Evolutionary conservation across 768 basidiomycete species (phyloP).

Genomic region (Coprinopsis sp.): DNA sequence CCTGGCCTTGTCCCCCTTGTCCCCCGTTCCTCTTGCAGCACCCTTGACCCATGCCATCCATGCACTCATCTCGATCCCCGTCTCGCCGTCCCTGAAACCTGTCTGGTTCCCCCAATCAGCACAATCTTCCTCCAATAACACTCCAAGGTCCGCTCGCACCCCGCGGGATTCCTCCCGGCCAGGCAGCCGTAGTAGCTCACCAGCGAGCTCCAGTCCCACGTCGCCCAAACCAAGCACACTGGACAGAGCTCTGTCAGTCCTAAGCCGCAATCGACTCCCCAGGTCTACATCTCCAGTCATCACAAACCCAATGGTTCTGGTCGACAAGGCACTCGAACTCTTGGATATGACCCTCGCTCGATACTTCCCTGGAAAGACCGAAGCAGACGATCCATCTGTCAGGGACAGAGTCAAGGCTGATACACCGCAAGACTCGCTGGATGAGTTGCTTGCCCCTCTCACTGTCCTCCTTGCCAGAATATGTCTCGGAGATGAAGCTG

Average conservation of each 20-base stretch:
- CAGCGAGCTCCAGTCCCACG: constrained; percentile 26
- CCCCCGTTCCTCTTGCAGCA: constrained; percentile 58
- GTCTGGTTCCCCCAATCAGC: constrained; percentile 58
- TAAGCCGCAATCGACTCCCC: constrained; percentile 49
- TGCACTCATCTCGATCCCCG: constrained; percentile 73
- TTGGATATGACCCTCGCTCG: constrained; percentile 54
- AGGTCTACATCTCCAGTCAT: constrained; percentile 41
- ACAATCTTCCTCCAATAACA: constrained; percentile 29
- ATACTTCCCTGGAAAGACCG: constrained; percentile 62
- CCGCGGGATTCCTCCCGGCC: constrained; percentile 28
- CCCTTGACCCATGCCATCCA: constrained; percentile 84
- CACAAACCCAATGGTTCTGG: constrained; percentile 39
- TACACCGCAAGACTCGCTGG: constrained; percentile 51
- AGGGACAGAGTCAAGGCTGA: constrained; percentile 48
- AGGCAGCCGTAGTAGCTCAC: constrained; percentile 38
- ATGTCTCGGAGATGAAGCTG: constrained; percentile 57
- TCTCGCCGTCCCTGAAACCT: constrained; percentile 47
- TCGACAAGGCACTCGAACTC: constrained; percentile 63
- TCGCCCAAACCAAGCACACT: constrained; percentile 42
- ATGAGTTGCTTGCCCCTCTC: constrained; percentile 76
- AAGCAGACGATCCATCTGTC: constrained; percentile 61
- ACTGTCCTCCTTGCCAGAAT: constrained; percentile 70
- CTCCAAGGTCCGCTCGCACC: constrained; percentile 34
- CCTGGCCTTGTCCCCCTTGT: constrained; percentile 56
- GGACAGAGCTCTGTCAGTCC: constrained; percentile 54